Conservation (phyloP, 352 stramenopile genomes). For the Salisapilia sapeloensis region DNA sequence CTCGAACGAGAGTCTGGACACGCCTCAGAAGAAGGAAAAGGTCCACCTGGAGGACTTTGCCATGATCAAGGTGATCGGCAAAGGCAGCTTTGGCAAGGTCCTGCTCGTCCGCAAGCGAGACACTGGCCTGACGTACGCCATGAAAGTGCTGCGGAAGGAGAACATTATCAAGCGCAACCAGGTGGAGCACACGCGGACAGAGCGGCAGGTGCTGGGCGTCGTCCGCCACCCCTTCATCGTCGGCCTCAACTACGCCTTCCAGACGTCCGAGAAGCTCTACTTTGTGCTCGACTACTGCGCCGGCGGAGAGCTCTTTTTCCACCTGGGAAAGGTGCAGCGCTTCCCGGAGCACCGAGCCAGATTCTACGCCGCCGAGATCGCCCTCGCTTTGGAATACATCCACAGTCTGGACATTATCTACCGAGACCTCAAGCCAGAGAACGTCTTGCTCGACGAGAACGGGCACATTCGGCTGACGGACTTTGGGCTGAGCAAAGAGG, state of each 20-base stretch:
- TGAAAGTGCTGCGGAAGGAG: slow-evolving; percentile 98
- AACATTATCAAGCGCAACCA: slow-evolving; percentile 99
- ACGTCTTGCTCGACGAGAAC: slow-evolving; percentile 92
- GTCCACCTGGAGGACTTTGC: slow-evolving; percentile 87
- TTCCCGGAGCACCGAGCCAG: slow-evolving; percentile 87
- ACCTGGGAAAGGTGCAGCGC: slow-evolving; percentile 84
- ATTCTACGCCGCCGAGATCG: slow-evolving; percentile 97
- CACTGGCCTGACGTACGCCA: slow-evolving; percentile 89
- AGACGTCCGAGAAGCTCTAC: slow-evolving; percentile 94
- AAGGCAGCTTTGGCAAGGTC: slow-evolving; percentile 93
- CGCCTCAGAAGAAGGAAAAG: slow-evolving; percentile 40
- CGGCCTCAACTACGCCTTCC: slow-evolving; percentile 90
- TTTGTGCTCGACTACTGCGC: slow-evolving; percentile 98
- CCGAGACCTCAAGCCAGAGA: slow-evolving; percentile 95
- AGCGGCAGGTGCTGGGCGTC: slow-evolving; percentile 93
- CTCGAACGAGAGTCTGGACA: slow-evolving; percentile 11
- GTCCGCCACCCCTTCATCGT: slow-evolving; percentile 97
- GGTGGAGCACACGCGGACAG: slow-evolving; percentile 97
- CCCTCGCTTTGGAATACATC: slow-evolving; percentile 90
- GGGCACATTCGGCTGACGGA: slow-evolving; percentile 96
- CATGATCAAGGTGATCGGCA: slow-evolving; percentile 95
- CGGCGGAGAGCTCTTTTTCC: slow-evolving; percentile 92
- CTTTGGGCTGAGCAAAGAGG: slow-evolving; percentile 90
- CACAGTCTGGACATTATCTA: slow-evolving; percentile 93
- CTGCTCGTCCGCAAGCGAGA: slow-evolving; percentile 91